A percentile compares a stretch with the other conserved stretches of the same genome.
Evolutionary conservation across 2,329 filamentous ascomycete genomes (phyloP).

Genomic region (Stylonectria norvegica): DNA sequence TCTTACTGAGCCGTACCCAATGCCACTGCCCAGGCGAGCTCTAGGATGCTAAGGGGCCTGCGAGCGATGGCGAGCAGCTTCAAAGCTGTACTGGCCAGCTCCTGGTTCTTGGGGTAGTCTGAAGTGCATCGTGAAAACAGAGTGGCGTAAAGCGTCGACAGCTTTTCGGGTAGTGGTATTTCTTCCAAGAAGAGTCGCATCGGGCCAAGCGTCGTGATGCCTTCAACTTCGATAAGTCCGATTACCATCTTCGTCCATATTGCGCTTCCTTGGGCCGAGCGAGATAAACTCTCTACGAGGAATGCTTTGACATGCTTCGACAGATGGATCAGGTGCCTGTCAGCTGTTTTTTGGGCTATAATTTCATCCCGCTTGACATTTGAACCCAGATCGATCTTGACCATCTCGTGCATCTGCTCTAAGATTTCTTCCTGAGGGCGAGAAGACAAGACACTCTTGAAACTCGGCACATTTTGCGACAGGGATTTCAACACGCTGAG

Average conservation of each 20-base stretch:
- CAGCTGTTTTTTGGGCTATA: constrained; percentile 8
- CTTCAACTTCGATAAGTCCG: constrained; percentile 9
- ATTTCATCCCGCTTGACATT: constrained; percentile 5
- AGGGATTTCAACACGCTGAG: constrained; percentile 8
- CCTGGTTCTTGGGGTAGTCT: constrained; percentile 9
- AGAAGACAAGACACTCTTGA: constrained; percentile 16
- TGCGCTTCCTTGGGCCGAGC: constrained; percentile 12
- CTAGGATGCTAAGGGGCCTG: constrained; percentile 29
- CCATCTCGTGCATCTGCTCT: constrained; percentile 4
- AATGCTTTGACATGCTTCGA: constrained; percentile 12
- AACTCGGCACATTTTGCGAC: constrained; percentile 5
- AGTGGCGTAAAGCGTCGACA: constrained; percentile 13
- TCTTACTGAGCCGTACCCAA: constrained; percentile 14
- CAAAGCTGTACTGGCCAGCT: constrained; percentile 12
- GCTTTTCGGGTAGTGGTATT: constrained; percentile 5
- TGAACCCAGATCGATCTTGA: constrained; percentile 6
- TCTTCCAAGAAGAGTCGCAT: constrained; percentile 9
- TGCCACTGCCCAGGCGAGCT: constrained; percentile 29
- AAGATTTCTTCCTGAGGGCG: constrained; percentile 9
- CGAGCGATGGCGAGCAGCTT: constrained; percentile 23
- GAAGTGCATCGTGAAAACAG: constrained; percentile 13
- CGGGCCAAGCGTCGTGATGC: constrained; percentile 5
- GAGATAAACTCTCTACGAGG: constrained; percentile 12
- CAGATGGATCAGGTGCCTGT: constrained; percentile 7
- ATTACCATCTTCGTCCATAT: constrained; percentile 18